Percentiles rank a stretch among this genome's conserved stretches.
These are phyloP conservation scores for Pseudovirgaria hyperparasitica DNA, from an alignment of 2,329 filamentous ascomycete genomes.

Conservation along the genomic window DNA sequence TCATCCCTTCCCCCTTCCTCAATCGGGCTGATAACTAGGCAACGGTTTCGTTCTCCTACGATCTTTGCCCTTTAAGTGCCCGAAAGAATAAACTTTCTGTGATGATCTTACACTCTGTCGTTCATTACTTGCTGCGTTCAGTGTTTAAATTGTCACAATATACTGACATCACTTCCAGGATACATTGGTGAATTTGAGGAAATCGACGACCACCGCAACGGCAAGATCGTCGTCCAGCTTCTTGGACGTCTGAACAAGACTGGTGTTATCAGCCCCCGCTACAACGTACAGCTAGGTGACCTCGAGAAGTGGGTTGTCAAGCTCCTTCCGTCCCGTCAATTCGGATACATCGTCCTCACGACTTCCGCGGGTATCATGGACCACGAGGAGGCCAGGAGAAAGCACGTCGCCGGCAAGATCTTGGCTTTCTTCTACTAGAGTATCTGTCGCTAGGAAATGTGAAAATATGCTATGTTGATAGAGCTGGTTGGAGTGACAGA, in stretches of 20 bases:
- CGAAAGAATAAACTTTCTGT: slow-evolving; percentile 72
- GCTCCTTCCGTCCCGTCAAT: slow-evolving; percentile 98
- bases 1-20: slow-evolving; percentile 32
- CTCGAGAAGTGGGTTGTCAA: slow-evolving; percentile 99
- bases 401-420: slow-evolving; percentile 99
- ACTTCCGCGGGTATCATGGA: slow-evolving; percentile 99
- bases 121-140: slow-evolving; percentile 63
- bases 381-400: slow-evolving; percentile 97
- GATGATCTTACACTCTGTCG: slow-evolving; percentile 97
- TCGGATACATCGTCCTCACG: slow-evolving; percentile 98
- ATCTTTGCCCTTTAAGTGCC: slow-evolving; percentile 99
- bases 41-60: slow-evolving; percentile 74
- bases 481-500: too few species aligned
- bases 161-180: slow-evolving; percentile 53
- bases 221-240: slow-evolving; percentile 99
- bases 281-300: slow-evolving; percentile 96
- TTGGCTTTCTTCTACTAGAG: slow-evolving; percentile 99
- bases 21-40: slow-evolving; percentile 99
- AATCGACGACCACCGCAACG: slow-evolving; percentile 97
- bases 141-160: slow-evolving; percentile 96
- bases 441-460: slow-evolving; percentile 2
- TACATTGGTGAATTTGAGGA: slow-evolving; percentile 99
- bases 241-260: slow-evolving; percentile 99
- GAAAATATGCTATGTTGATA: slow-evolving; percentile 1
- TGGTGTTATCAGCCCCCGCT: slow-evolving; percentile 97